Base-by-base conservation (phyloP, 495 filamentous ascomycete genomes). In the Aspergillus mulundensis region DNA sequence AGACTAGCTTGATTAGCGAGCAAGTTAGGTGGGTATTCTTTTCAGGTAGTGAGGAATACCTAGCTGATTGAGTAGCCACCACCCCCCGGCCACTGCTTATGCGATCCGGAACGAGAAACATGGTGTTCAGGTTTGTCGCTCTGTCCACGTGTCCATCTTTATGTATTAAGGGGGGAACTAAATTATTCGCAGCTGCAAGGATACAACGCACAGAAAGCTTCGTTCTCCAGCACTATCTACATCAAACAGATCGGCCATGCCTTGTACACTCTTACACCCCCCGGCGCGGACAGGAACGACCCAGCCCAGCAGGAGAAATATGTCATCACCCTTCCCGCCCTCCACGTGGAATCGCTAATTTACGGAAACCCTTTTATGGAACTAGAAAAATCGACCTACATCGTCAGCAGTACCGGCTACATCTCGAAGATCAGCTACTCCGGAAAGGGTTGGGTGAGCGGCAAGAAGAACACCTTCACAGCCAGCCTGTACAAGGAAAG, bases 131-230 rank as follows among this genome's bases (percentile, higher is more conserved):
- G 80, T 83, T 61, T 65, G 72, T 67, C 40, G 16, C 32, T 36
- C 39, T 32, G 53, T 32, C 32, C 12, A 38, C 40, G 46, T 34
- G 38, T 25, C 25, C 16, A 44, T 14, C 16, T 38, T 16, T 10
- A n/a, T n/a, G 20, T 34, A n/a, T 14, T 25, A 1, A 39, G 20
- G 7, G 6, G 34, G 21, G n/a, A 21, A 14, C 48, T 54, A 30
- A 18, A 16, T 16, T 8, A 21, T 3, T 21, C 40, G 23, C 59
- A 88, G 73, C 79, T 98, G 3, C 84, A 95, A 80, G 94, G 95
- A 54, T 96, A 97, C 75, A 96, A 97, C 61, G 95, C 89, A n/a
- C 95, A 97, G 65, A 97, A 96, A 69, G 94, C 91, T 7, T 91
- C 87, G 20, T 96, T 97, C 68, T 88, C 87, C 28, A 86, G 87